Conservation (phyloP, 2,329 filamentous ascomycete species). For the Alternaria rosae region DNA sequence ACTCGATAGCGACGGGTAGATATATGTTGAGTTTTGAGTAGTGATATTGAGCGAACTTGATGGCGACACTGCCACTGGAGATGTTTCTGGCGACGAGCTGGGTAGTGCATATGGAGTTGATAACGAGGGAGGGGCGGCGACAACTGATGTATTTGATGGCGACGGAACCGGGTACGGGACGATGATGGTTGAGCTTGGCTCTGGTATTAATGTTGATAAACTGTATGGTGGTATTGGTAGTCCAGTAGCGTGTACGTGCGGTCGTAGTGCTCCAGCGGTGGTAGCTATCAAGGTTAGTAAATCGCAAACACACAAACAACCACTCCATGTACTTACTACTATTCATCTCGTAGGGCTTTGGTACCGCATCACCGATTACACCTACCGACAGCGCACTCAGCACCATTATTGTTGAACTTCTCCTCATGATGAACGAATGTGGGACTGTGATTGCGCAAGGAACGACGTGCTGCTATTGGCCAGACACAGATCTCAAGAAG, state of each 20-base stretch:
- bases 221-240: neutral
- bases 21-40: slow-evolving; percentile 1
- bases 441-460: slow-evolving; percentile 6
- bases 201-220: slow-evolving; percentile 4
- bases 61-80: neutral
- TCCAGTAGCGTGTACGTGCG: slow-evolving; percentile 21
- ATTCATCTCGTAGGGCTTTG: slow-evolving; percentile 13
- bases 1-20: slow-evolving; percentile 8
- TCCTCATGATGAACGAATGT: slow-evolving; percentile 25
- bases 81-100: neutral
- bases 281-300: slow-evolving; percentile 19
- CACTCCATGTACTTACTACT: slow-evolving; percentile 18
- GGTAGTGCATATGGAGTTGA: neutral
- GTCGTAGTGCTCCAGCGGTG: slow-evolving; percentile 14
- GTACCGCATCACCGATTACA: slow-evolving; percentile 21
- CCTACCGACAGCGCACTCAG: slow-evolving; percentile 25
- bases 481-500: neutral
- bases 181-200: neutral
- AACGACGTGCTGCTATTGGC: slow-evolving; percentile 23
- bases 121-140: neutral
- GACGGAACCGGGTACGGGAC: slow-evolving; percentile 2
- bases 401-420: slow-evolving; percentile 20
- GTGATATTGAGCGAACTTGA: neutral
- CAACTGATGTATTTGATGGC: slow-evolving; percentile 1
- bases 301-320: neutral